These are phyloP conservation scores for Suillus spraguei DNA, from an alignment of 768 basidiomycete species.

Conservation along the genomic window DNA sequence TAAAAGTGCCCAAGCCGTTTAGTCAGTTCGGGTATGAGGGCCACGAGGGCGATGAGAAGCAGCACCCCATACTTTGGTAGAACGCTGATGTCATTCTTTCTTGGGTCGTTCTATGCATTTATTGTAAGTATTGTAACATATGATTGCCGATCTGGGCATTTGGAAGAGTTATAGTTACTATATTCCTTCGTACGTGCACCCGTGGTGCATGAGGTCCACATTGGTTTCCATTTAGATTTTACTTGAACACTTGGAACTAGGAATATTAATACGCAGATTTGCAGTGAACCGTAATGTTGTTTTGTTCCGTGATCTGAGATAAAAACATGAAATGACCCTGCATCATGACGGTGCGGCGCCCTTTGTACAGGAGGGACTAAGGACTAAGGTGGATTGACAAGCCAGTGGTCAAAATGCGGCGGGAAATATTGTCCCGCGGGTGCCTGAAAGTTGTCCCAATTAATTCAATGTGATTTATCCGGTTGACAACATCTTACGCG, in stretches of 20 bases:
- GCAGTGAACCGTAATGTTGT: not conserved
- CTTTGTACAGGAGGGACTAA: too few species aligned
- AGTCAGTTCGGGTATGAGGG: not conserved
- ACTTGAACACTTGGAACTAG: too few species aligned
- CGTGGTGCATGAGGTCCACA: conserved; percentile 7
- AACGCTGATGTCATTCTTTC: conserved; percentile 11
- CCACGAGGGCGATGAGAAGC: conserved; percentile 7
- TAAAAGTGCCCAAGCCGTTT: conserved; percentile 7
- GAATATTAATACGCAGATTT: not conserved
- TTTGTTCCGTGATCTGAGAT: too few species aligned
- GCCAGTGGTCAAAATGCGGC: too few species aligned
- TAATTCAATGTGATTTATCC: not conserved
- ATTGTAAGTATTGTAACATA: conserved; percentile 14
- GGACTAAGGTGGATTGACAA: too few species aligned
- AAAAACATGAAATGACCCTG: too few species aligned
- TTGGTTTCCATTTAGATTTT: not conserved
- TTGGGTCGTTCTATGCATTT: conserved; percentile 10
- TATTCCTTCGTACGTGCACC: not conserved
- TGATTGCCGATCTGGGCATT: conserved; percentile 6
- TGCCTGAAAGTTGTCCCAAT: conserved; percentile 1
- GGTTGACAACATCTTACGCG: conserved; percentile 2
- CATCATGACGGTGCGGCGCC: too few species aligned
- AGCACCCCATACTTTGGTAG: conserved; percentile 8
- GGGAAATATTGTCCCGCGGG: not conserved
- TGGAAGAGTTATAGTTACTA: not conserved